Evolutionary conservation across 305 asterid species (phyloP).

Genomic region (Fraxinus platypoda): DNA sequence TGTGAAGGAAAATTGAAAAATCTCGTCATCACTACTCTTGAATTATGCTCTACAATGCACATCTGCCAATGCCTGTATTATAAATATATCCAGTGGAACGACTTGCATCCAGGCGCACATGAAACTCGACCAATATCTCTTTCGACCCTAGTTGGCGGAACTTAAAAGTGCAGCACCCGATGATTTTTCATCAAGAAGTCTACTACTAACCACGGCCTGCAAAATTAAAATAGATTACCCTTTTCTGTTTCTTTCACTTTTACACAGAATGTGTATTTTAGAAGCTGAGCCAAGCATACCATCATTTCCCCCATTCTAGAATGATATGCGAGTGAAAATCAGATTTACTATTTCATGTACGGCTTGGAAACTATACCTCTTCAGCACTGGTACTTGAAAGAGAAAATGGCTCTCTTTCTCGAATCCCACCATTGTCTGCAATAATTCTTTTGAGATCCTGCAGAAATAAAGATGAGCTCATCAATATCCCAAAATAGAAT

Average conservation of each 20-base stretch:
- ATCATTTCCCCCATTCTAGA: slow-evolving; percentile 5
- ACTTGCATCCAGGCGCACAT: neutral
- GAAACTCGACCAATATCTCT: neutral
- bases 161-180: slow-evolving; percentile 45
- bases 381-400: slow-evolving; percentile 50
- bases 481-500: neutral
- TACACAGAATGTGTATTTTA: neutral
- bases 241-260: neutral
- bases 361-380: slow-evolving; percentile 42
- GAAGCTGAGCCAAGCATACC: neutral
- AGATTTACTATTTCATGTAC: neutral
- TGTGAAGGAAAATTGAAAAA: slow-evolving; percentile 33
- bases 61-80: neutral
- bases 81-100: neutral
- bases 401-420: slow-evolving; percentile 79
- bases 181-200: slow-evolving; percentile 51
- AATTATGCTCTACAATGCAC: neutral
- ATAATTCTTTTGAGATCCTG: slow-evolving; percentile 85
- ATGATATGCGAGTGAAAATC: neutral
- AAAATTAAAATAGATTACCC: slow-evolving; percentile 14
- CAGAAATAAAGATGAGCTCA: slow-evolving; percentile 11
- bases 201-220: slow-evolving; percentile 48
- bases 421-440: slow-evolving; percentile 64
- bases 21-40: slow-evolving; percentile 24
- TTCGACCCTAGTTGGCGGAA: slow-evolving; percentile 40